These are phyloP conservation scores for Lagerstroemia speciosa DNA, from an alignment of 345 rosid species.

Conservation along the genomic window DNA sequence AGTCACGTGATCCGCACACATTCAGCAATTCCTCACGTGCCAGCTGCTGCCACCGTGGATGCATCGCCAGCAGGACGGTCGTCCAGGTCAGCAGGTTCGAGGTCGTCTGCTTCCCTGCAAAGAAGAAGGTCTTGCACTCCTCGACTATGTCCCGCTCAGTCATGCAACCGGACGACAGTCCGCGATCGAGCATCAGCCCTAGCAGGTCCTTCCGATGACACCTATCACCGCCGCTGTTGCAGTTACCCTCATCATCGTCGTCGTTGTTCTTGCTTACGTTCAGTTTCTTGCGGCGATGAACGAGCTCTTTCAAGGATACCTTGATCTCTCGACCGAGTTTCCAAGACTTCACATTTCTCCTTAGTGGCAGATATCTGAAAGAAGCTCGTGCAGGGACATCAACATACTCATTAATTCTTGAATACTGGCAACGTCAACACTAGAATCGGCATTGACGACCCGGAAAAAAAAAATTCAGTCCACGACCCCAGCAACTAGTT, in stretches of 20 bases:
- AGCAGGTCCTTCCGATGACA: constrained; percentile 32
- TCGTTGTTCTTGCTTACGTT: not conserved
- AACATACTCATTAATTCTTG: too few relatives aligned
- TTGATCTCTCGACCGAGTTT: constrained; percentile 53
- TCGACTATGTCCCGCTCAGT: constrained; percentile 31
- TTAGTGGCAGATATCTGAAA: constrained; percentile 18
- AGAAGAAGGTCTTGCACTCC: constrained; percentile 89
- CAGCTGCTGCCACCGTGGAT: constrained; percentile 81
- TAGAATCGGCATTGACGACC: too few relatives aligned
- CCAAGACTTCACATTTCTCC: constrained; percentile 60
- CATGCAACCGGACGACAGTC: constrained; percentile 20
- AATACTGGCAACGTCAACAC: too few relatives aligned
- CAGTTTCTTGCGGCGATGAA: constrained; percentile 29
- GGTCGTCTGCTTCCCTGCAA: constrained; percentile 89
- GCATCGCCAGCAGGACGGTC: constrained; percentile 59
- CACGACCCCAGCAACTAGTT: too few relatives aligned
- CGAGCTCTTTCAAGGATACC: constrained; percentile 42
- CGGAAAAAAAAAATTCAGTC: too few relatives aligned
- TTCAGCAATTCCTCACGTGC: constrained; percentile 72
- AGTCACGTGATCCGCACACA: constrained; percentile 76
- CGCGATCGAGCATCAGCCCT: constrained; percentile 48
- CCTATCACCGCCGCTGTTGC: not conserved
- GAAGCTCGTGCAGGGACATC: too few relatives aligned
- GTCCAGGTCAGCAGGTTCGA: constrained; percentile 85
- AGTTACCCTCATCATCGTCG: not conserved